These are phyloP conservation scores for Epichloe hybrida DNA, from an alignment of 2,329 filamentous ascomycete species.

Conservation along the genomic window DNA sequence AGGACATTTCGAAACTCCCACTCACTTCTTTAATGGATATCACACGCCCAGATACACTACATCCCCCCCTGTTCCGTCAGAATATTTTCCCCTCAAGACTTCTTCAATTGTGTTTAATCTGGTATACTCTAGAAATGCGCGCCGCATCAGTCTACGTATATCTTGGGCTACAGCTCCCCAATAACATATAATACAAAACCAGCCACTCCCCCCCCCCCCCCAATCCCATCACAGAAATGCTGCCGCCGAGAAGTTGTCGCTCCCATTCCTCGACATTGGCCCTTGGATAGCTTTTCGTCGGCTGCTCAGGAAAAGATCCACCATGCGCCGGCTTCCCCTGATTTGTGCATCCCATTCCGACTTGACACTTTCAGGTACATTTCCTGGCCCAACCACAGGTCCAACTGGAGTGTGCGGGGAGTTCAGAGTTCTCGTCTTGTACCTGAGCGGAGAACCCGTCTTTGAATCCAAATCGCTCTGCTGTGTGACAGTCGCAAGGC, in stretches of 20 bases:
- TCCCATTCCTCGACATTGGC: slow-evolving; percentile 13
- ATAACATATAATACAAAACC: slow-evolving; percentile 2
- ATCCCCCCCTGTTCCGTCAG: not conserved
- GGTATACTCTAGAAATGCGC: too few relatives aligned
- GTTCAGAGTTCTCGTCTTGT: not conserved
- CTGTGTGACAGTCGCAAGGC: slow-evolving; percentile 10
- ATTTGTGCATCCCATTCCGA: slow-evolving; percentile 19
- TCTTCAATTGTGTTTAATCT: not conserved
- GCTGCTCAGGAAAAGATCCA: slow-evolving; percentile 39
- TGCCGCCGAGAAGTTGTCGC: slow-evolving; percentile 14
- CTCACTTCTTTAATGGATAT: not conserved
- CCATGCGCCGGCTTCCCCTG: slow-evolving; percentile 36
- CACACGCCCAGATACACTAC: too few relatives aligned
- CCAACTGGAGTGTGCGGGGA: slow-evolving; percentile 1
- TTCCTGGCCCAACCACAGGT: not conserved
- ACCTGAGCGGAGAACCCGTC: slow-evolving; percentile 10
- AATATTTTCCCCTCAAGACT: not conserved
- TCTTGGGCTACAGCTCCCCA: not conserved
- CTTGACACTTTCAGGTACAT: not conserved
- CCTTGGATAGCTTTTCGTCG: slow-evolving; percentile 29
- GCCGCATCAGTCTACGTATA: not conserved
- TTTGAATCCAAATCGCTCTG: slow-evolving; percentile 9
- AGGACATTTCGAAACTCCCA: not conserved
- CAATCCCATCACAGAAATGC: slow-evolving; percentile 19
- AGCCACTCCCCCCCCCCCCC: not conserved